phyloP scores from a whole-genome alignment of 2,329 filamentous ascomycete genomes.

The Chaetothyriales sp. region DNA sequence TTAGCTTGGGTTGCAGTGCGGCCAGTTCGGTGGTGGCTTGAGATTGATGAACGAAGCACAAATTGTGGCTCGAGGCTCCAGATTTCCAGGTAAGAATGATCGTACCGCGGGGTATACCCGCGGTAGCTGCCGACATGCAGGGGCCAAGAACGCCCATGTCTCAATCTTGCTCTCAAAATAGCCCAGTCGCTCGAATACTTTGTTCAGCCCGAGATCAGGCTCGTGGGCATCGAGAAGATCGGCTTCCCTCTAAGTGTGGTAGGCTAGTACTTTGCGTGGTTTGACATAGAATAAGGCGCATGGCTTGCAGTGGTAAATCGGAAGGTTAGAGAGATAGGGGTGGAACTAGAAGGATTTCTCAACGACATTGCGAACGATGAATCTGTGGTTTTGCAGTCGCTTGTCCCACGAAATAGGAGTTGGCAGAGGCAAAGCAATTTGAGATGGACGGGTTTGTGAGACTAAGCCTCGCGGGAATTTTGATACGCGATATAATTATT shows the following conservation, averaged over 20 bases:
- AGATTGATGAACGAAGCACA: conserved; percentile 2
- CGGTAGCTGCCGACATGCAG: too few relatives aligned
- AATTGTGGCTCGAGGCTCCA: background rate
- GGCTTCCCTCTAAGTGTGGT: conserved; percentile 8
- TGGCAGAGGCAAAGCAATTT: too few relatives aligned
- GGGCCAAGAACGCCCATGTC: too few relatives aligned
- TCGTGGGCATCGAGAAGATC: conserved; percentile 4
- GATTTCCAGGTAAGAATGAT: too few relatives aligned
- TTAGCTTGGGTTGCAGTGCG: conserved; percentile 5
- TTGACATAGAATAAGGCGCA: conserved; percentile 1
- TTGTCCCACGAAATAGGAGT: too few relatives aligned
- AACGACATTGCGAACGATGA: too few relatives aligned
- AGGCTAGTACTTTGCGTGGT: conserved; percentile 5
- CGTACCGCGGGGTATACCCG: too few relatives aligned
- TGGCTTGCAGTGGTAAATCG: conserved; percentile 9
- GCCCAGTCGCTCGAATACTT: conserved; percentile 11
- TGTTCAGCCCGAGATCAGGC: conserved; percentile 8
- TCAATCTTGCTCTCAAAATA: conserved; percentile 4
- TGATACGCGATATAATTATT: too few relatives aligned
- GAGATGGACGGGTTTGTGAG: too few relatives aligned
- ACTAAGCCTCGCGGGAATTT: too few relatives aligned
- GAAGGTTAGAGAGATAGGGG: conserved; percentile 1
- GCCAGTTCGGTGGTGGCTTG: conserved; percentile 1
- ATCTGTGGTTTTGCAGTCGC: too few relatives aligned
- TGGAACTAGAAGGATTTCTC: background rate